A percentile compares a stretch with the other conserved stretches of the same genome.
Evolutionary conservation across 257 asterid genomes (phyloP).

Genomic region (Petrea volubilis): DNA sequence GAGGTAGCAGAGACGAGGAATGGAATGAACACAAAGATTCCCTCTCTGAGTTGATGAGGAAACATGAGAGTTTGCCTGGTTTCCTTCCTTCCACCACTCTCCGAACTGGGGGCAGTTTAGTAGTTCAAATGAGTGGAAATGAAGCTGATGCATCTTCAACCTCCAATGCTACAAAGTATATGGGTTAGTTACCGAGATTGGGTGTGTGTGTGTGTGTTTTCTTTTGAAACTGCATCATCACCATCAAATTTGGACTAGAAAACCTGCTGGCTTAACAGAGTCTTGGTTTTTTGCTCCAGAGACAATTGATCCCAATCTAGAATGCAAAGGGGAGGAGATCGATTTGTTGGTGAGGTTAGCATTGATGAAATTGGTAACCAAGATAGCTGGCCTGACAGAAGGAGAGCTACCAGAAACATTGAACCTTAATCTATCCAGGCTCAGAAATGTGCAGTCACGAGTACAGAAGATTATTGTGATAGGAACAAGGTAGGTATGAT

Average conservation of each 20-base stretch:
- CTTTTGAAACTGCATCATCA: no score
- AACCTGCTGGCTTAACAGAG: neutral
- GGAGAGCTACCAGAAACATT: conserved; percentile 64
- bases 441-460: conserved; percentile 53
- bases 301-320: conserved; percentile 27
- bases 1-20: conserved; percentile 43
- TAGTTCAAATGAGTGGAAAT: conserved; percentile 27
- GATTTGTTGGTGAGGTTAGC: conserved; percentile 67
- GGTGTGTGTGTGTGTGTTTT: neutral
- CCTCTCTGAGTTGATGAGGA: conserved; percentile 27
- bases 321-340: conserved; percentile 56
- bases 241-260: neutral
- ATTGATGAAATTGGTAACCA: conserved; percentile 49
- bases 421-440: conserved; percentile 51
- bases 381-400: conserved; percentile 50
- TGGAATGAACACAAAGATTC: conserved; percentile 49
- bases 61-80: conserved; percentile 26
- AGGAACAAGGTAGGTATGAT: conserved; percentile 50
- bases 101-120: conserved; percentile 52
- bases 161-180: conserved; percentile 20
- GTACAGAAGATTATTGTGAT: conserved; percentile 62
- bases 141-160: conserved; percentile 24
- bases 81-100: conserved; percentile 48
- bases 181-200: conserved; percentile 28
- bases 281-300: conserved; percentile 28